A percentile compares a stretch with the other conserved stretches of the same genome.
Evolutionary conservation across 192 early-diverging fungal species (phyloP).

Genomic region (Entophlyctis luteolus): DNA sequence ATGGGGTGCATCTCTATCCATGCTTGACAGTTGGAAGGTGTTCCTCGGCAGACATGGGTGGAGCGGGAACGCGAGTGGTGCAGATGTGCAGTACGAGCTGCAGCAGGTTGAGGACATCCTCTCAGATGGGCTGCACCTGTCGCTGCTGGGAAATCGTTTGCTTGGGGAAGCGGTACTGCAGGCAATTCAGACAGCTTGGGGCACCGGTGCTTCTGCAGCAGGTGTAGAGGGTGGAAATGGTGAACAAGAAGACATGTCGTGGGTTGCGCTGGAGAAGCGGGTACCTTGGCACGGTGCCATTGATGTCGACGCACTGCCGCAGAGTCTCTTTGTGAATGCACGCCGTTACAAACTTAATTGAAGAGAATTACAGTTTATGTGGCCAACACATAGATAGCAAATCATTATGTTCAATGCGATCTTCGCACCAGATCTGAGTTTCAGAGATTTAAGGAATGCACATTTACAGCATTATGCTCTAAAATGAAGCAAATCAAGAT

Average conservation of each 20-base stretch:
- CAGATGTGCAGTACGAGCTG: constrained; percentile 4
- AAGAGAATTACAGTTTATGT: too few relatives aligned
- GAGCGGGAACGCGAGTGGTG: neutral
- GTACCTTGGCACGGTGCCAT: too few relatives aligned
- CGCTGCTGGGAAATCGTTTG: constrained; percentile 23
- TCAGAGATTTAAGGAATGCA: neutral
- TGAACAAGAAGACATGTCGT: too few relatives aligned
- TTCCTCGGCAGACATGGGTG: constrained; percentile 14
- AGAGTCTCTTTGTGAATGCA: too few relatives aligned
- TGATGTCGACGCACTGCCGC: too few relatives aligned
- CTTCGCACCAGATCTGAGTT: too few relatives aligned
- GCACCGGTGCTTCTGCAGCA: too few relatives aligned
- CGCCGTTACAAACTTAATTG: too few relatives aligned
- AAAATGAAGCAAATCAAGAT: neutral
- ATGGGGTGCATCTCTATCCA: constrained; percentile 14
- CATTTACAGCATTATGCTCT: neutral
- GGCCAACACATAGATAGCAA: too few relatives aligned
- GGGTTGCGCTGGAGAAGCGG: too few relatives aligned
- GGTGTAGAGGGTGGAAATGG: too few relatives aligned
- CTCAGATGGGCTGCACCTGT: constrained; percentile 39
- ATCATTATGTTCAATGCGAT: too few relatives aligned
- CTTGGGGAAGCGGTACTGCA: constrained; percentile 31
- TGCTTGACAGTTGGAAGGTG: constrained; percentile 35
- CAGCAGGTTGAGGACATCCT: constrained; percentile 11
- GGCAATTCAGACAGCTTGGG: constrained; percentile 35